Percentiles rank a stretch among this genome's conserved stretches.
Evolutionary conservation across 2,329 filamentous ascomycete genomes (phyloP).

Genomic region (Cytospora mali): DNA sequence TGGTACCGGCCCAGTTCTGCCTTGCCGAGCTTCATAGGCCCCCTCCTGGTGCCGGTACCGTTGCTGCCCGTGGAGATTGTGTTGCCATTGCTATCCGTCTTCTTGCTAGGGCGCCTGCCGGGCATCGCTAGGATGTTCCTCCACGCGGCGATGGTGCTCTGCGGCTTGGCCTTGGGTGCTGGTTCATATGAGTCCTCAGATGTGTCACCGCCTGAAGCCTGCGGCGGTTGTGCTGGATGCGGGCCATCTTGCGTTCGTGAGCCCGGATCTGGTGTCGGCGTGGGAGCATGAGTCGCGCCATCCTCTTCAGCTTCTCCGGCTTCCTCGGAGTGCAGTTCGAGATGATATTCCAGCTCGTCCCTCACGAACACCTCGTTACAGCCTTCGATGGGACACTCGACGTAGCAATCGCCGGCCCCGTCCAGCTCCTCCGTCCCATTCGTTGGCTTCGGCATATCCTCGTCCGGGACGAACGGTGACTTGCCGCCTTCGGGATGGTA

Average conservation of each 20-base stretch:
- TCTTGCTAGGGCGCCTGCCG: conserved; percentile 19
- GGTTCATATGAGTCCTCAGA: conserved; percentile 17
- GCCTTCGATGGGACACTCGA: conserved; percentile 56
- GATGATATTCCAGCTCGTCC: conserved; percentile 58
- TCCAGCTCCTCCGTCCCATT: conserved; percentile 21
- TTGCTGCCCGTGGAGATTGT: conserved; percentile 2
- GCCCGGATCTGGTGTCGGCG: conserved; percentile 3
- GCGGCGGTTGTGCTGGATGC: neutral
- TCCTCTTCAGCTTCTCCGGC: conserved; percentile 49
- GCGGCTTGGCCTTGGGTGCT: conserved; percentile 17
- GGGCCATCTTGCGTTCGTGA: neutral
- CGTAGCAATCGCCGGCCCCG: conserved; percentile 44
- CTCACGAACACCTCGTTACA: conserved; percentile 61
- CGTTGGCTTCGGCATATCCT: conserved; percentile 28
- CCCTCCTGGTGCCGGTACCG: conserved; percentile 10
- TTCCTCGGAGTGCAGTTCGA: conserved; percentile 61
- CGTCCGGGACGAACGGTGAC: conserved; percentile 30
- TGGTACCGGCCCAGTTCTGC: conserved; percentile 72
- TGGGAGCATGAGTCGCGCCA: conserved; percentile 14
- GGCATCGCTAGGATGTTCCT: conserved; percentile 27
- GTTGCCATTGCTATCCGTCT: conserved; percentile 8
- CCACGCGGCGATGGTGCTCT: conserved; percentile 27
- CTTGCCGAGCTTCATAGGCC: conserved; percentile 42
- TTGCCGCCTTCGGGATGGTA: conserved; percentile 34
- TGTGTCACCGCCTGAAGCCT: conserved; percentile 6